phyloP scores from a whole-genome alignment of 2,329 filamentous ascomycete genomes.

The Aspergillus carbonarius region DNA sequence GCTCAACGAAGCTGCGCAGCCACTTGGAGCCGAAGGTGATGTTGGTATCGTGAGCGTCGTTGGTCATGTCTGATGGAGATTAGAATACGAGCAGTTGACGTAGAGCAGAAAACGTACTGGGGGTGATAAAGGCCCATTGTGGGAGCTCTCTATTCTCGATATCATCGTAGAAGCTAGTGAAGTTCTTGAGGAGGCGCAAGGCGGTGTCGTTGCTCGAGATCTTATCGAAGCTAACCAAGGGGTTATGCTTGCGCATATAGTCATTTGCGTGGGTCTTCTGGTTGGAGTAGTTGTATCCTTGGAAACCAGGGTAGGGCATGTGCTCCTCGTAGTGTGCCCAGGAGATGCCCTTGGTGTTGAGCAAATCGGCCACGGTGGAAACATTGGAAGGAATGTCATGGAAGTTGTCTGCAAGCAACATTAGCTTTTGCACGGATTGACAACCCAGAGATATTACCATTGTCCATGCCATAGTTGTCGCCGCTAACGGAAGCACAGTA shows the following conservation, averaged over 20 bases:
- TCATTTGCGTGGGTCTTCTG: slow-evolving; percentile 61
- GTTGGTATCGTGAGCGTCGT: slow-evolving; percentile 71
- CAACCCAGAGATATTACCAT: slow-evolving; percentile 29
- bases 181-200: slow-evolving; percentile 69
- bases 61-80: slow-evolving; percentile 47
- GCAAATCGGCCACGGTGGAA: slow-evolving; percentile 64
- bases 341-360: slow-evolving; percentile 62
- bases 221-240: slow-evolving; percentile 63
- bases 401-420: slow-evolving; percentile 53
- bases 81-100: not conserved
- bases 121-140: slow-evolving; percentile 60
- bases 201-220: slow-evolving; percentile 59
- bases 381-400: slow-evolving; percentile 58
- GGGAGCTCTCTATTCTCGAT: slow-evolving; percentile 62
- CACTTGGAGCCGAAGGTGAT: slow-evolving; percentile 70
- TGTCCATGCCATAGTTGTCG: slow-evolving; percentile 69
- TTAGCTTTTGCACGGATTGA: not conserved
- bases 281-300: slow-evolving; percentile 57
- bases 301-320: slow-evolving; percentile 70
- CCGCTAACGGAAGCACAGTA: slow-evolving; percentile 67
- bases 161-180: slow-evolving; percentile 67
- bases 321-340: slow-evolving; percentile 77
- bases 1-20: slow-evolving; percentile 66
- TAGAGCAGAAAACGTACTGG: slow-evolving; percentile 10
- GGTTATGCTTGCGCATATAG: slow-evolving; percentile 81